phyloP scores from a whole-genome alignment of 2,329 filamentous ascomycete genomes.

The Sarocladium strictum region DNA sequence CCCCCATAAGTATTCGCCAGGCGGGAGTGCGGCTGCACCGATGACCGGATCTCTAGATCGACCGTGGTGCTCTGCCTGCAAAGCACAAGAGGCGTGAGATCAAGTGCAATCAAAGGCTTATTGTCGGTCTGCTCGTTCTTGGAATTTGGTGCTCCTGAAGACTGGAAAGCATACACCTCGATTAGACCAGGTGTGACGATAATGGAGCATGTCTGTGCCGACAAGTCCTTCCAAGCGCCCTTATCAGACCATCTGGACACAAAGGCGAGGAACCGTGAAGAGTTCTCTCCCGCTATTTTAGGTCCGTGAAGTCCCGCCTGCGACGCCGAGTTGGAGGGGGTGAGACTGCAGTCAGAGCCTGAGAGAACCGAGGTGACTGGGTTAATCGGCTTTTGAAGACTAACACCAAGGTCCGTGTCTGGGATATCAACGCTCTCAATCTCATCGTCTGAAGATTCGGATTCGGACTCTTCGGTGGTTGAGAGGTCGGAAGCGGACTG shows the following conservation, averaged over 20 bases:
- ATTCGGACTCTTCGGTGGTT: slow-evolving; percentile 45
- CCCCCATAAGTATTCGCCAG: slow-evolving; percentile 57
- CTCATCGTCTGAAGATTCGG: slow-evolving; percentile 46
- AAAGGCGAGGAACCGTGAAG: slow-evolving; percentile 42
- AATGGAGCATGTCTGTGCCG: slow-evolving; percentile 45
- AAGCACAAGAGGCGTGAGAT: slow-evolving; percentile 86
- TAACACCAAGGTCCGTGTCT: slow-evolving; percentile 52
- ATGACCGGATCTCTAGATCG: slow-evolving; percentile 89
- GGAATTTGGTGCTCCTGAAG: slow-evolving; percentile 16
- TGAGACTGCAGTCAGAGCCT: slow-evolving; percentile 54
- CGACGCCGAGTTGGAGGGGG: slow-evolving; percentile 76
- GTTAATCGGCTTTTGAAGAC: slow-evolving; percentile 34
- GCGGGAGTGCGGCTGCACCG: slow-evolving; percentile 65
- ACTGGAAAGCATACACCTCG: slow-evolving; percentile 44
- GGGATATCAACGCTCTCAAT: slow-evolving; percentile 56
- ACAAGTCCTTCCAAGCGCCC: slow-evolving; percentile 55
- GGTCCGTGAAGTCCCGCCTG: slow-evolving; percentile 57
- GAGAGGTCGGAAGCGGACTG: slow-evolving; percentile 54
- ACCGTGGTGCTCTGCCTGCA: slow-evolving; percentile 86
- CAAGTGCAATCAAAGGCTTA: slow-evolving; percentile 60
- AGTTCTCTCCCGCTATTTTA: slow-evolving; percentile 32
- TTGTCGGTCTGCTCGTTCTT: slow-evolving; percentile 29
- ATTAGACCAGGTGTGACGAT: slow-evolving; percentile 53
- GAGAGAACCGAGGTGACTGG: slow-evolving; percentile 36
- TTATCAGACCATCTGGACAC: slow-evolving; percentile 59